Percentiles rank a stretch among this genome's conserved stretches.
Conservation (phyloP, 257 asterid species). For the Solanum infundibuliforme region DNA sequence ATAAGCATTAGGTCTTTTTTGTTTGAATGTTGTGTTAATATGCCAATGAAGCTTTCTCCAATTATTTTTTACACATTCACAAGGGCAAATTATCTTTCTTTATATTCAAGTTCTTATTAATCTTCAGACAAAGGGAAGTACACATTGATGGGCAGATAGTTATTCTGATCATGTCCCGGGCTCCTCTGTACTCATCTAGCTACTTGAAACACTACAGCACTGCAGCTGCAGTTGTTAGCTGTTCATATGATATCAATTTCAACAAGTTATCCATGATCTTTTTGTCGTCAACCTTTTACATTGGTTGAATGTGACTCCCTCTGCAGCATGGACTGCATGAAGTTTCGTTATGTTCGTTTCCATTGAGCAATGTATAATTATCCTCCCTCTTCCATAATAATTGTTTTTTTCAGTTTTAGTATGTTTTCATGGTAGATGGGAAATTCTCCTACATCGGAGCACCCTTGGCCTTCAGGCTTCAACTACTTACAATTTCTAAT, state of each 20-base stretch:
- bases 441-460: not conserved
- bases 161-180: slow-evolving; percentile 30
- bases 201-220: slow-evolving; percentile 50
- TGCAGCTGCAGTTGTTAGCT: slow-evolving; percentile 36
- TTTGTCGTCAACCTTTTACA: slow-evolving; percentile 31
- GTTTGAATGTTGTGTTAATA: not conserved
- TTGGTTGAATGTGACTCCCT: slow-evolving; percentile 23
- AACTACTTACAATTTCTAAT: not conserved
- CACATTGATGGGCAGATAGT: not conserved
- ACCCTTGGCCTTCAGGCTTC: not conserved
- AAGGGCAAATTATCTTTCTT: not conserved
- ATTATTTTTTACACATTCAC: not conserved
- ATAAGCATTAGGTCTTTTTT: not conserved
- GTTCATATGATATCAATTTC: slow-evolving; percentile 19
- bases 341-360: slow-evolving; percentile 20
- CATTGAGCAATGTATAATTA: slow-evolving; percentile 1
- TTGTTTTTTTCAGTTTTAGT: not conserved
- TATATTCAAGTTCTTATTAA: not conserved
- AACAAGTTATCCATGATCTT: slow-evolving; percentile 29
- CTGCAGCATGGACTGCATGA: slow-evolving; percentile 30
- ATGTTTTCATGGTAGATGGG: not conserved
- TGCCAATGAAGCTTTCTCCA: not conserved
- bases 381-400: not conserved
- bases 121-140: not conserved
- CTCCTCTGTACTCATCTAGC: slow-evolving; percentile 26